Percentiles rank a stretch among this genome's conserved stretches.
These are phyloP conservation scores for Pythium insidiosum DNA, from an alignment of 352 stramenopile species.

Conservation along the genomic window DNA sequence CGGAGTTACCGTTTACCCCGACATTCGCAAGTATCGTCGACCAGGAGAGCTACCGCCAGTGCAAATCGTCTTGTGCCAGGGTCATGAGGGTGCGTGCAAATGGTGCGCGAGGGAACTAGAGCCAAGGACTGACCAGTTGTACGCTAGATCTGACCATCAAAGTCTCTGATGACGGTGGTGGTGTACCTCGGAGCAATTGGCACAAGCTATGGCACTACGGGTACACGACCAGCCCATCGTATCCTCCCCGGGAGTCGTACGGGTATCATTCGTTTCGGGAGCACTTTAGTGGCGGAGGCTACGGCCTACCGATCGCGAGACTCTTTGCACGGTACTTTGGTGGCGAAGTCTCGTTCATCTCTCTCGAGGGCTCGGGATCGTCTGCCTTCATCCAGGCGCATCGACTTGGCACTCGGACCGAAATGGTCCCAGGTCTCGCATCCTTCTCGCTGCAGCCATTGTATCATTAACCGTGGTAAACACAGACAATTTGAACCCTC, in stretches of 20 bases:
- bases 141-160: slow-evolving; percentile 92
- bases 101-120: background rate
- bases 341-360: slow-evolving; percentile 97
- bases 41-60: slow-evolving; percentile 83
- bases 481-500: no score
- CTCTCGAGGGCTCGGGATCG: slow-evolving; percentile 97
- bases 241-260: slow-evolving; percentile 41
- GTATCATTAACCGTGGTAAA: no score
- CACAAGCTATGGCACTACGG: slow-evolving; percentile 97
- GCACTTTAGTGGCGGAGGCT: slow-evolving; percentile 93
- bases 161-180: slow-evolving; percentile 96
- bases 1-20: slow-evolving; percentile 72
- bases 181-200: slow-evolving; percentile 95
- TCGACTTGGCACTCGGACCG: slow-evolving; percentile 60
- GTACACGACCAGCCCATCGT: slow-evolving; percentile 94
- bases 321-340: slow-evolving; percentile 98
- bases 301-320: slow-evolving; percentile 88
- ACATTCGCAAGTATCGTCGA: slow-evolving; percentile 58
- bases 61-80: slow-evolving; percentile 97
- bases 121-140: background rate
- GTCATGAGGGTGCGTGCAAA: slow-evolving; percentile 53
- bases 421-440: slow-evolving; percentile 64
- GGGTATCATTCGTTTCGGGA: slow-evolving; percentile 71
- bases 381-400: slow-evolving; percentile 86
- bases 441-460: slow-evolving; percentile 18